Conservation (phyloP, 345 rosid genomes). For the Sapria himalayana region DNA sequence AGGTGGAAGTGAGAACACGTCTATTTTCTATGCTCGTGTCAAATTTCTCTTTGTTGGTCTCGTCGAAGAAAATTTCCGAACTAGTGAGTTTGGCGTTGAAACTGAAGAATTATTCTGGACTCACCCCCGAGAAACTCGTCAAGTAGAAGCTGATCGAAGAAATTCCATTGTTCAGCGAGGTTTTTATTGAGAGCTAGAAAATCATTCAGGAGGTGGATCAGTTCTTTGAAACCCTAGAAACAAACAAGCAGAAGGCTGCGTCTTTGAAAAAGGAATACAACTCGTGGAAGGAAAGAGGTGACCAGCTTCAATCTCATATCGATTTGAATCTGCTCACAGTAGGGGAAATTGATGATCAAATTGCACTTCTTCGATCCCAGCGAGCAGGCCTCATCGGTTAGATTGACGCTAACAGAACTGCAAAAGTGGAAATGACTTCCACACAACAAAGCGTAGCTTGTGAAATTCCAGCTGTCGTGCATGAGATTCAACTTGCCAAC, state of each 20-base stretch:
- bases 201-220: slow-evolving; percentile 20
- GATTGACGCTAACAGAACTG: slow-evolving; percentile 19
- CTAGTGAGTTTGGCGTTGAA: slow-evolving; percentile 26
- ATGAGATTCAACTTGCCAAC: slow-evolving; percentile 37
- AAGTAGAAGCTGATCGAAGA: slow-evolving; percentile 45
- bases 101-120: slow-evolving; percentile 27
- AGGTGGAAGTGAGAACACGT: slow-evolving; percentile 29
- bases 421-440: slow-evolving; percentile 17
- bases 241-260: slow-evolving; percentile 30
- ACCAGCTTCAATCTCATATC: slow-evolving; percentile 26
- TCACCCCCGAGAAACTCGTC: slow-evolving; percentile 41
- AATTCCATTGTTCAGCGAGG: slow-evolving; percentile 36
- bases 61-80: slow-evolving; percentile 20
- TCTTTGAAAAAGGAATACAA: slow-evolving; percentile 39
- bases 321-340: slow-evolving; percentile 19
- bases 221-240: slow-evolving; percentile 25
- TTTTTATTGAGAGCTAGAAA: slow-evolving; percentile 27
- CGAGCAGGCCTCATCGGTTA: slow-evolving; percentile 16
- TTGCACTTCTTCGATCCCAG: slow-evolving; percentile 25
- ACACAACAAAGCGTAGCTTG: slow-evolving; percentile 31
- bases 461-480: slow-evolving; percentile 26
- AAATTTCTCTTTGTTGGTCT: slow-evolving; percentile 36
- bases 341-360: slow-evolving; percentile 35
- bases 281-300: slow-evolving; percentile 28
- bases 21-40: slow-evolving; percentile 34